A percentile compares a stretch with the other conserved stretches of the same genome.
These are phyloP conservation scores for Biancaea sappan DNA, from an alignment of 306 rosid genomes.

Conservation along the genomic window DNA sequence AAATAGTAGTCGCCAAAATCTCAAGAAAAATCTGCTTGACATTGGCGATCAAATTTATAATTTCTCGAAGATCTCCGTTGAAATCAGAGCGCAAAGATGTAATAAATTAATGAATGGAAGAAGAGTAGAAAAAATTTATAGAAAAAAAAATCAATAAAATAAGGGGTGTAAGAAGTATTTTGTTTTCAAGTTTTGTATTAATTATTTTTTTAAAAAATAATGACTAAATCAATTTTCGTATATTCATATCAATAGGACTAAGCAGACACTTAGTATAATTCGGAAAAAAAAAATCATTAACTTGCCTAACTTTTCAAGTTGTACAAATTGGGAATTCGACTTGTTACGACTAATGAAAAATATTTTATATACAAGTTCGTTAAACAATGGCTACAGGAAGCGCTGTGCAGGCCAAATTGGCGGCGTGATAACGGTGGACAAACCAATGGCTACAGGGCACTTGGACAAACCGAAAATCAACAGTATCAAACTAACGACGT, in stretches of 20 bases:
- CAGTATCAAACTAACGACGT: conserved; percentile 22
- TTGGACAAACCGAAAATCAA: background rate
- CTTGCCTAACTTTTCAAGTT: too few relatives aligned
- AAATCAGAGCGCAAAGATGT: background rate
- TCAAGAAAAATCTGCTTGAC: background rate
- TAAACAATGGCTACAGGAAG: background rate
- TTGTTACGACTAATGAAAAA: too few relatives aligned
- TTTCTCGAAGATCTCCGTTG: background rate
- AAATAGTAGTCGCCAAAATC: background rate
- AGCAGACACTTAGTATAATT: too few relatives aligned
- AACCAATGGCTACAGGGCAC: too few relatives aligned
- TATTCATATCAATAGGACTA: too few relatives aligned
- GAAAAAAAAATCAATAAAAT: too few relatives aligned
- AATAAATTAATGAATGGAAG: background rate
- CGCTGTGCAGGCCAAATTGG: background rate
- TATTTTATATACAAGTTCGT: background rate
- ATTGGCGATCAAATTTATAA: background rate
- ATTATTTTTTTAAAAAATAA: too few relatives aligned
- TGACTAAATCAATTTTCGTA: too few relatives aligned
- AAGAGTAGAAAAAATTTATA: background rate
- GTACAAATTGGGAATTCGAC: too few relatives aligned
- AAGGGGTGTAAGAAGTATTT: too few relatives aligned
- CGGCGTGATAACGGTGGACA: background rate
- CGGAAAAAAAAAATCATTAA: too few relatives aligned
- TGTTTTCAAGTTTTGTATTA: too few relatives aligned